phyloP scores from a whole-genome alignment of 169 alveolate species.

The Perkinsus olseni region DNA sequence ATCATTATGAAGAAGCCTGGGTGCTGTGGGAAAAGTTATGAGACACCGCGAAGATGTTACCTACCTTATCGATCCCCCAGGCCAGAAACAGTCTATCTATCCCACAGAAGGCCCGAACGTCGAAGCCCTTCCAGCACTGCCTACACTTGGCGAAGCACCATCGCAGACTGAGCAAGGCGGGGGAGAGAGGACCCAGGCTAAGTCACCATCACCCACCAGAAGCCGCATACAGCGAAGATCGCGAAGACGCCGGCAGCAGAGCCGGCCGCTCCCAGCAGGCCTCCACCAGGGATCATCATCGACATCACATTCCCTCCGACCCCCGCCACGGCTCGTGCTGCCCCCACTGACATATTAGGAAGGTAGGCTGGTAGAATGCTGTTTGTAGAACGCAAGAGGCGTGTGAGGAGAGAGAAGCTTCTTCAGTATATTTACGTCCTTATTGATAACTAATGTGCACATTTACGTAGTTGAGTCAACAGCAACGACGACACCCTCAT shows the following conservation, averaged over 20 bases:
- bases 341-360: not conserved
- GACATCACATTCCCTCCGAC: not conserved
- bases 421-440: too few species aligned
- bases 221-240: not conserved
- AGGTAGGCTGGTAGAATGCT: not conserved
- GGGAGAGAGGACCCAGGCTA: not conserved
- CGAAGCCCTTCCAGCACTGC: not conserved
- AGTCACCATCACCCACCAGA: not conserved
- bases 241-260: not conserved
- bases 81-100: not conserved
- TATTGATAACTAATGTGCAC: too few species aligned
- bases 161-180: not conserved
- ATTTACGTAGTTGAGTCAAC: too few species aligned
- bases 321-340: not conserved
- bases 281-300: not conserved
- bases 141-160: not conserved
- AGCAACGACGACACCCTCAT: not conserved
- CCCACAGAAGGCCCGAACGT: not conserved
- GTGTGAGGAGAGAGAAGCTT: too few species aligned
- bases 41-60: too few species aligned
- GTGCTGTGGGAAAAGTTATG: not conserved
- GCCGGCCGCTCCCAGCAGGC: not conserved
- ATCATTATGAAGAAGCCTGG: not conserved
- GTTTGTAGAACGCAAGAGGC: too few species aligned
- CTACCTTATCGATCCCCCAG: not conserved